A percentile compares a stretch with the other conserved stretches of the same genome.
Conservation (phyloP, 306 rosid species). For the Rubus parviflorus region DNA sequence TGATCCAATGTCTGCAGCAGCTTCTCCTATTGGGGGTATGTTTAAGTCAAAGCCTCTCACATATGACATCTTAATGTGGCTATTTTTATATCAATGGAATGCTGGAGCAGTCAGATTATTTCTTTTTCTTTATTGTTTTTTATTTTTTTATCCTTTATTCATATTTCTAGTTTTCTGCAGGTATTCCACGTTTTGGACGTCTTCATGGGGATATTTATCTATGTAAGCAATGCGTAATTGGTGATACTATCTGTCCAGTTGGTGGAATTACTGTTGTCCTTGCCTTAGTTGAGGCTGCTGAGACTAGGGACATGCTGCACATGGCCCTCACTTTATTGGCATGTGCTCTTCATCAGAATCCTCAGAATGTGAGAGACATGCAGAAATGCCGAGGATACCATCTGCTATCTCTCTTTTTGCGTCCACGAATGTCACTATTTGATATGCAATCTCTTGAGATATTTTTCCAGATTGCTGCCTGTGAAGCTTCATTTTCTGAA, state of each 20-base stretch:
- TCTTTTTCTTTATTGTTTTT: slow-evolving; percentile 2
- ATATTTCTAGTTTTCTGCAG: slow-evolving; percentile 43
- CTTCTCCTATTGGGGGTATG: slow-evolving; percentile 99
- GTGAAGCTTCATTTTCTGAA: slow-evolving; percentile 99
- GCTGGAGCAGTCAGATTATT: neutral
- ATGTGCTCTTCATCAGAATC: slow-evolving; percentile 88
- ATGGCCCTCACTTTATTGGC: slow-evolving; percentile 92
- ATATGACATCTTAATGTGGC: neutral
- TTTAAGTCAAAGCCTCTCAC: slow-evolving; percentile 31
- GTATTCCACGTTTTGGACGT: slow-evolving; percentile 99
- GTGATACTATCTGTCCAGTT: slow-evolving; percentile 76
- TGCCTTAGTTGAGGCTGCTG: slow-evolving; percentile 93
- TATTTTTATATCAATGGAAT: neutral
- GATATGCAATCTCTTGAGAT: slow-evolving; percentile 98
- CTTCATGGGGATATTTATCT: slow-evolving; percentile 81
- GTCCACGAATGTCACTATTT: slow-evolving; percentile 81
- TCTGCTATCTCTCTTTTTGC: slow-evolving; percentile 90
- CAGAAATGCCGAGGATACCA: slow-evolving; percentile 95
- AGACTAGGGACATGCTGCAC: slow-evolving; percentile 94
- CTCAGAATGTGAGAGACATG: slow-evolving; percentile 92
- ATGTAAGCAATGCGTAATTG: slow-evolving; percentile 86
- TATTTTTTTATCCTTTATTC: slow-evolving; percentile 19
- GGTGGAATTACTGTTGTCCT: slow-evolving; percentile 95
- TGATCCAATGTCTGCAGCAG: slow-evolving; percentile 99
- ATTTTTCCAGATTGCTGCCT: slow-evolving; percentile 96